Percentiles rank a stretch among this genome's conserved stretches.
Conservation (phyloP, 2,329 filamentous ascomycete genomes). For the Penicillium brevicompactum region DNA sequence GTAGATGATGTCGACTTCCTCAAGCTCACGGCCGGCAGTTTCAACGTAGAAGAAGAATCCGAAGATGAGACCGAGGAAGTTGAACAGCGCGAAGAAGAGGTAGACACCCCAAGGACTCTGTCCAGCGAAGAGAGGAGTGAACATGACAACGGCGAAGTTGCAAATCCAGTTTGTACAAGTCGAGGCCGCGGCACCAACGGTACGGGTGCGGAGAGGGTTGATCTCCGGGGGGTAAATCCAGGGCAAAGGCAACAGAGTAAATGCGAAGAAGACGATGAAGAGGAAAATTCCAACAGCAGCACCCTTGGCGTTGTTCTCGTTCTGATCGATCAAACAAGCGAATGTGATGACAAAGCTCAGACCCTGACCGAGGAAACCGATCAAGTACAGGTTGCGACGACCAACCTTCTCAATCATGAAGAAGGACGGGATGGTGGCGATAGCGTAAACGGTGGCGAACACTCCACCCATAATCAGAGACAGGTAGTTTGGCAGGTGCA, state of each 20-base stretch:
- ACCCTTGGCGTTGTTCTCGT: constrained; percentile 31
- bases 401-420: constrained; percentile 42
- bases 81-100: constrained; percentile 44
- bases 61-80: constrained; percentile 48
- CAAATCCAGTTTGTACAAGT: constrained; percentile 57
- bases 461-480: constrained; percentile 31
- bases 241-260: constrained; percentile 41
- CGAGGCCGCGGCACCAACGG: constrained; percentile 54
- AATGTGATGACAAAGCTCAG: constrained; percentile 37
- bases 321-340: constrained; percentile 33
- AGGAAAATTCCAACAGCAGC: constrained; percentile 63
- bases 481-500: constrained; percentile 25
- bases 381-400: constrained; percentile 40
- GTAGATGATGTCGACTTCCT: constrained; percentile 32
- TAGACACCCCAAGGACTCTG: constrained; percentile 42
- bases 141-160: constrained; percentile 57
- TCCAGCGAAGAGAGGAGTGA: constrained; percentile 41
- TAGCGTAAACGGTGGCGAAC: constrained; percentile 30
- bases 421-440: constrained; percentile 27
- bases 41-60: constrained; percentile 57
- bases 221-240: constrained; percentile 28
- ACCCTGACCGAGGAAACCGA: constrained; percentile 32
- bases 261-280: constrained; percentile 68
- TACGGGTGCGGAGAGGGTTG: constrained; percentile 56
- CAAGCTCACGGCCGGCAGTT: constrained; percentile 45